Evolutionary conservation across 2,329 filamentous ascomycete species (phyloP), one percentile per base, ranked within the genome.

Genomic region (Colletotrichum phormii): DNA sequence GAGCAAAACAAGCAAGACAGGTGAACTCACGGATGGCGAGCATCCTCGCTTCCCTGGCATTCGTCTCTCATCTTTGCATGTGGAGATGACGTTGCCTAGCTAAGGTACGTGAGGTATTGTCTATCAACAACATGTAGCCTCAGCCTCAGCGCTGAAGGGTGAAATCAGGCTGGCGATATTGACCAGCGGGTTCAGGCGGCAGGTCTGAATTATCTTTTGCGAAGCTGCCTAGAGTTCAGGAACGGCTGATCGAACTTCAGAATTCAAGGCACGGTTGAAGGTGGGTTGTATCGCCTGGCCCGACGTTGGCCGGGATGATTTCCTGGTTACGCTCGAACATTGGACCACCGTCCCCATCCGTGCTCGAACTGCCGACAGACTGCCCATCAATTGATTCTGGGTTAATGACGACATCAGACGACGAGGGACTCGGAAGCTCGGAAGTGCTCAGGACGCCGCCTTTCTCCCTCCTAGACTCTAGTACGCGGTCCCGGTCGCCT

Each of bases 371-470:
- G 33, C 31, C 18, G 42, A 31, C 13, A n/a, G 26, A 24, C 15
- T 11, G n/a, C 5, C 54, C 31, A 63, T 33, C 18, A 49, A 26
- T 26, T 12, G 37, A 26, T 31, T 35, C 31, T 57, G 57, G 46
- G 42, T 51, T 22, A 15, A 60, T 72, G 70, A 72, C 46, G 59
- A 64, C 70, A 72, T 72, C 18, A 22, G 60, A 70, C 60, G 70
- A 64, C 31, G 31, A 42, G 35, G 11, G n/a, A 37, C 37, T 42
- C 53, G 66, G 70, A 18, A 54, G 51, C 55, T 70, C 66, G 70
- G 70, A 58, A 42, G 26, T 59, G 51, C 60, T 64, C 66, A 55
- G 54, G 31, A 49, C 29, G 37, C 54, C 29, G 37, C 54, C 31
- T 33, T 42, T 54, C 49, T 54, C 29, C 46, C 22, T 7, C 22